Percentiles rank a stretch among this genome's conserved stretches.
Evolutionary conservation across 2,329 filamentous ascomycete species (phyloP).

Genomic region (Ophiostoma novo-ulmi): DNA sequence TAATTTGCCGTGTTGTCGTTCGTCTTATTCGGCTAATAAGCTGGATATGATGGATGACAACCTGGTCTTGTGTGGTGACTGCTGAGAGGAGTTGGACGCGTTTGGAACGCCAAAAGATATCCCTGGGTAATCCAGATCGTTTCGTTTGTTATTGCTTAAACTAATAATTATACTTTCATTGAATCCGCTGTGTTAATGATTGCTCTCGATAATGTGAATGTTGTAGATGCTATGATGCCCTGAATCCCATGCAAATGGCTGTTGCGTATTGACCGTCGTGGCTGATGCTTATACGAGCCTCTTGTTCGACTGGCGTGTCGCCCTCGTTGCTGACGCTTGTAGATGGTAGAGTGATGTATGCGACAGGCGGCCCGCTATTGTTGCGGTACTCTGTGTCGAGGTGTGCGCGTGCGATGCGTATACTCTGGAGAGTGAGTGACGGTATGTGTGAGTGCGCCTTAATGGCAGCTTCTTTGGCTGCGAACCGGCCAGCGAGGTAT

Average conservation of each 20-base stretch:
- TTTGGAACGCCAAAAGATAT: conserved; percentile 23
- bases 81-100: conserved; percentile 21
- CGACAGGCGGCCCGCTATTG: conserved; percentile 40
- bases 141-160: conserved; percentile 22
- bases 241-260: conserved; percentile 56
- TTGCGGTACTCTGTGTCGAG: conserved; percentile 17
- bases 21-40: background rate
- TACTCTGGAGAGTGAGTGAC: conserved; percentile 56
- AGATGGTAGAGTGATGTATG: conserved; percentile 35
- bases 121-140: conserved; percentile 22
- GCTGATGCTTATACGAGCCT: conserved; percentile 72
- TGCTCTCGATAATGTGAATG: too few species aligned
- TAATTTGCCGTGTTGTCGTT: background rate
- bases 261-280: conserved; percentile 81
- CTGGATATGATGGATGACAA: background rate
- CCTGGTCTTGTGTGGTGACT: background rate
- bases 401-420: conserved; percentile 40
- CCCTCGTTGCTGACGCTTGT: background rate
- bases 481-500: conserved; percentile 50
- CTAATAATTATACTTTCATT: conserved; percentile 14
- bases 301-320: conserved; percentile 38
- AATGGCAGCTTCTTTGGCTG: conserved; percentile 69
- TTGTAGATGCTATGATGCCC: conserved; percentile 15
- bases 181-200: too few species aligned
- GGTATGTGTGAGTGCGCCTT: conserved; percentile 60